phyloP scores from a whole-genome alignment of 345 rosid species.

The Barbarea vulgaris region DNA sequence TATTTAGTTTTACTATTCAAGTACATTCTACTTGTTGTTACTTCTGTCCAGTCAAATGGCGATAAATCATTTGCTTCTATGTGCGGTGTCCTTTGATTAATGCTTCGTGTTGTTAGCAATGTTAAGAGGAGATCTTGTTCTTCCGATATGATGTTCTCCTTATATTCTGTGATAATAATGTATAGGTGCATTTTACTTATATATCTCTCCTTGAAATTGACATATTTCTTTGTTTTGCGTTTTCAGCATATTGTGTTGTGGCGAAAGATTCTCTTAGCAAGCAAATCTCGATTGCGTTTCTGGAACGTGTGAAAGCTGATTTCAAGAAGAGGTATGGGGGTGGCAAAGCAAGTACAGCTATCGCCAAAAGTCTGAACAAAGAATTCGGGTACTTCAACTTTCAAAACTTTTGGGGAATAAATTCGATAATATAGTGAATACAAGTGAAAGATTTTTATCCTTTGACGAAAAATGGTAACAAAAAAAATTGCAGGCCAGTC shows the following conservation, averaged over 20 bases:
- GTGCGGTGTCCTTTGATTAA: not conserved
- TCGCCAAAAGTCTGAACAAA: constrained; percentile 89
- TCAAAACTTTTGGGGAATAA: not conserved
- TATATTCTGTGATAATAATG: not conserved
- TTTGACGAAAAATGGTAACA: not conserved
- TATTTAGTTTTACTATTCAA: not conserved
- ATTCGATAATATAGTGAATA: not conserved
- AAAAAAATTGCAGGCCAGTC: constrained; percentile 58
- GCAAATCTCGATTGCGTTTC: constrained; percentile 87
- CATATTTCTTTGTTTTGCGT: constrained; percentile 6
- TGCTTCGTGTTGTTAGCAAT: not conserved
- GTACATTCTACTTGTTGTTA: not conserved
- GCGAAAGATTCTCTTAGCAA: constrained; percentile 92
- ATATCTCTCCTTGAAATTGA: constrained; percentile 12
- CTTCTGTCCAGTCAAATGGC: not conserved
- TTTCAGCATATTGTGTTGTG: constrained; percentile 92
- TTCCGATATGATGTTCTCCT: not conserved
- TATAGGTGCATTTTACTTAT: not conserved
- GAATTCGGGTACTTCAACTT: constrained; percentile 72
- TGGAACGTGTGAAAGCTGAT: constrained; percentile 93
- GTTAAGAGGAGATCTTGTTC: not conserved
- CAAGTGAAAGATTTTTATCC: not conserved
- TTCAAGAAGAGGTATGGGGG: constrained; percentile 91
- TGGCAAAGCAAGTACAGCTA: constrained; percentile 94
- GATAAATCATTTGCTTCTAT: not conserved